These are phyloP conservation scores for Neurospora discreta DNA, from an alignment of 495 filamentous ascomycete species.

Conservation along the genomic window DNA sequence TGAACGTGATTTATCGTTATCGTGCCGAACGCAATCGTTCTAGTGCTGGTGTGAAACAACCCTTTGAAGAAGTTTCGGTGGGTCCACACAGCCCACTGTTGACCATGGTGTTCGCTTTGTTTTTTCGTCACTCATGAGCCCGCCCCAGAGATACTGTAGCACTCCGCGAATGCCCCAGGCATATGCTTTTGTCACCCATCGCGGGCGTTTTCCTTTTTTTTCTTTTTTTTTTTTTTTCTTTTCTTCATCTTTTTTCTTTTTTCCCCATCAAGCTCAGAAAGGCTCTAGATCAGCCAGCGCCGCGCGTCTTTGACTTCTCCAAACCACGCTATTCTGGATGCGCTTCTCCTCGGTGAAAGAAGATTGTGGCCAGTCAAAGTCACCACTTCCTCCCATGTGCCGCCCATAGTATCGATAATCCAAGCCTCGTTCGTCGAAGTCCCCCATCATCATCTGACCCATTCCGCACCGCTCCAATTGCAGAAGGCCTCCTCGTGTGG, in stretches of 20 bases:
- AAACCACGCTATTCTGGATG: constrained; percentile 11
- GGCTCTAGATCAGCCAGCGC: constrained; percentile 20
- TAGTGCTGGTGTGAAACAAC: not conserved
- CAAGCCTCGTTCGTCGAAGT: not conserved
- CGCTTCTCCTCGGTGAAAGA: constrained; percentile 13
- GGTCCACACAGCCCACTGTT: not conserved
- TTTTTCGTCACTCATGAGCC: not conserved
- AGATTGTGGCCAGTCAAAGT: constrained; percentile 17
- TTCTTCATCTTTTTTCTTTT: no score
- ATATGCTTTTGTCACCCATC: not conserved
- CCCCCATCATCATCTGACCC: constrained; percentile 27
- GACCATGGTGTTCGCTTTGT: not conserved
- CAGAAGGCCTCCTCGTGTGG: constrained; percentile 67
- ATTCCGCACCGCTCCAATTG: constrained; percentile 52
- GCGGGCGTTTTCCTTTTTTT: not conserved
- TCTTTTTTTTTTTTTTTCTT: no score
- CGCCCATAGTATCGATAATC: not conserved
- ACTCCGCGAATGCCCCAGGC: not conserved
- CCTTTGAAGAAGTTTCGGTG: not conserved
- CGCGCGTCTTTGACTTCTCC: constrained; percentile 21
- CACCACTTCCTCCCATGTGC: not conserved
- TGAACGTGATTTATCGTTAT: not conserved
- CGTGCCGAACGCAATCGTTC: not conserved
- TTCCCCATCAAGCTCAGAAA: constrained; percentile 19
- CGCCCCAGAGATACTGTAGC: not conserved